These are phyloP conservation scores for Nothopassalora personata DNA, from an alignment of 2,329 filamentous ascomycete species.

Conservation along the genomic window DNA sequence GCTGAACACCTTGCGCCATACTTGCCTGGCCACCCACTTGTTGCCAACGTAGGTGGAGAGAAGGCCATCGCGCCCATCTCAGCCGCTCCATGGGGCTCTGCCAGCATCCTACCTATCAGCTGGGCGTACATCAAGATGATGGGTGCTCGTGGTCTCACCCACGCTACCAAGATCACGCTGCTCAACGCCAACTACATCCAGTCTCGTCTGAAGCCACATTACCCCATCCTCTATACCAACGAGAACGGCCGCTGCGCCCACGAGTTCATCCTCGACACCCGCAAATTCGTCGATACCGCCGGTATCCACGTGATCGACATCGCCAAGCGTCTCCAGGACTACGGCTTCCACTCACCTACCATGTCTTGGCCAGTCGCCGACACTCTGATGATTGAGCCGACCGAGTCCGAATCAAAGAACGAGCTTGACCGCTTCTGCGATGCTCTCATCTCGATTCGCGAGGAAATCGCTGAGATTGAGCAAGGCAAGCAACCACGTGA, in stretches of 20 bases:
- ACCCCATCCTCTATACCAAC: slow-evolving; percentile 91
- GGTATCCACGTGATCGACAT: slow-evolving; percentile 91
- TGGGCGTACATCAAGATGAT: slow-evolving; percentile 96
- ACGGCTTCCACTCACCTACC: slow-evolving; percentile 93
- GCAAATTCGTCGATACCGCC: slow-evolving; percentile 74
- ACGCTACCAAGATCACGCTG: slow-evolving; percentile 87
- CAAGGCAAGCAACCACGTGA: slow-evolving; percentile 68
- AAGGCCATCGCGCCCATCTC: slow-evolving; percentile 66
- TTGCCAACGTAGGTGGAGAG: slow-evolving; percentile 49
- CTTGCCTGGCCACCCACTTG: slow-evolving; percentile 66
- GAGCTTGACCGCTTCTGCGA: slow-evolving; percentile 93
- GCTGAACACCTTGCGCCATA: slow-evolving; percentile 72
- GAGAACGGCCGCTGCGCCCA: slow-evolving; percentile 81
- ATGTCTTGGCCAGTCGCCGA: slow-evolving; percentile 96
- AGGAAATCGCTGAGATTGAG: slow-evolving; percentile 80
- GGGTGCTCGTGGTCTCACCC: slow-evolving; percentile 74
- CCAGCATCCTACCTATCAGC: slow-evolving; percentile 87
- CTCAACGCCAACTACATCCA: slow-evolving; percentile 97
- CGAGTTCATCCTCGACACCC: slow-evolving; percentile 91
- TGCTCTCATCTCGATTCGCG: slow-evolving; percentile 77
- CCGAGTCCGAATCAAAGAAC: slow-evolving; percentile 84
- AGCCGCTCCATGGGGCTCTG: slow-evolving; percentile 79
- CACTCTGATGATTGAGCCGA: slow-evolving; percentile 97
- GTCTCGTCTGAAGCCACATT: slow-evolving; percentile 77
- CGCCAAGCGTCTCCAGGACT: slow-evolving; percentile 93